Conservation (phyloP, 164 flowering plant genomes). For the Protea cynaroides region DNA sequence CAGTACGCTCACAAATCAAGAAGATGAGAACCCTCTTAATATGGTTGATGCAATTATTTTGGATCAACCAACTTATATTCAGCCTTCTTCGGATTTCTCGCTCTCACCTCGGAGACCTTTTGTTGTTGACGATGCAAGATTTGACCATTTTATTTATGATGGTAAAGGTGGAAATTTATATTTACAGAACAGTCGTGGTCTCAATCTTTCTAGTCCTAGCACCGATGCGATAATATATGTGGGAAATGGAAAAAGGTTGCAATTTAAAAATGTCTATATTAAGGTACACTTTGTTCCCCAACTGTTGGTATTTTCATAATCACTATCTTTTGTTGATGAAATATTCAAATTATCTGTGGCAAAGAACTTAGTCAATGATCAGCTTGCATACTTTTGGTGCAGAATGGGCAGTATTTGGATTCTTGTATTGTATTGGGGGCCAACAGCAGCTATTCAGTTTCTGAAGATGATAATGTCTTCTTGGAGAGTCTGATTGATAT, state of each 20-base stretch:
- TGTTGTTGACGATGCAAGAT: slow-evolving; percentile 77
- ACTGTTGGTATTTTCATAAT: not conserved
- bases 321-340: not conserved
- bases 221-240: slow-evolving; percentile 68
- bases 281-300: slow-evolving; percentile 39
- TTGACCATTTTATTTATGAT: slow-evolving; percentile 70
- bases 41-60: slow-evolving; percentile 53
- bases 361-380: not conserved
- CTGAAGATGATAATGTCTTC: slow-evolving; percentile 56
- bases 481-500: slow-evolving; percentile 38
- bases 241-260: slow-evolving; percentile 75
- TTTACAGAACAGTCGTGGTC: slow-evolving; percentile 63
- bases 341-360: not conserved
- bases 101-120: slow-evolving; percentile 76
- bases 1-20: slow-evolving; percentile 46
- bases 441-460: slow-evolving; percentile 77
- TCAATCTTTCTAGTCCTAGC: slow-evolving; percentile 44
- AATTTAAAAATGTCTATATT: slow-evolving; percentile 70
- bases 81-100: slow-evolving; percentile 51
- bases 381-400: slow-evolving; percentile 20
- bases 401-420: slow-evolving; percentile 81
- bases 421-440: slow-evolving; percentile 75
- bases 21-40: slow-evolving; percentile 36
- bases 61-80: slow-evolving; percentile 55
- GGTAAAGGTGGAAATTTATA: slow-evolving; percentile 72